phyloP scores from a whole-genome alignment of 805 yeast species.

The Myxozyma melibiosi region DNA sequence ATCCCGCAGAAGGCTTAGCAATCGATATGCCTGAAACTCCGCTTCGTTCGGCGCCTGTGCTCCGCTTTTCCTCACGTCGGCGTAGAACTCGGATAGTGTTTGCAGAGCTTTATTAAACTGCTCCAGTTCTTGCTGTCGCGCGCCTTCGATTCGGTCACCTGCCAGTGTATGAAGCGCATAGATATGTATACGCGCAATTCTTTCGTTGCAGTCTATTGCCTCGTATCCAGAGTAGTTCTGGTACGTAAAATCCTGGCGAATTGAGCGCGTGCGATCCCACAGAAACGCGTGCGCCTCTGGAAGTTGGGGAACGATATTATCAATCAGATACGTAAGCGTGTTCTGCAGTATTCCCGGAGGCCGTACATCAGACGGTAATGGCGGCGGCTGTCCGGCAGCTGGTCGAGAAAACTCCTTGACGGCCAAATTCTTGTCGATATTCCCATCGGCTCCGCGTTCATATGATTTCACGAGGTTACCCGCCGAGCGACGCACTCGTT shows the following conservation, averaged over 20 bases:
- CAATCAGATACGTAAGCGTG: conserved; percentile 73
- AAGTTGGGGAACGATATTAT: conserved; percentile 60
- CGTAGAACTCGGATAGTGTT: conserved; percentile 83
- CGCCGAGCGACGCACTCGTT: conserved; percentile 80
- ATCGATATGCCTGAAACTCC: conserved; percentile 86
- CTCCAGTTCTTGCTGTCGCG: conserved; percentile 93
- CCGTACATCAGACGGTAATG: conserved; percentile 94
- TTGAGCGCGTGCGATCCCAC: conserved; percentile 97
- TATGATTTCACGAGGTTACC: conserved; percentile 82
- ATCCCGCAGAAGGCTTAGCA: conserved; percentile 78
- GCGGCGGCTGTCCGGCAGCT: conserved; percentile 98
- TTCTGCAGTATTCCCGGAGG: conserved; percentile 73
- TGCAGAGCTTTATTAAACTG: conserved; percentile 90
- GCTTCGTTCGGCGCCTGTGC: conserved; percentile 80
- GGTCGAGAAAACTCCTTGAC: conserved; percentile 94
- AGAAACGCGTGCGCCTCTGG: conserved; percentile 88
- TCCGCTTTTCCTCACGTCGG: conserved; percentile 72
- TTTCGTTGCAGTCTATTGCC: conserved; percentile 88
- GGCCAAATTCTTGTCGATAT: conserved; percentile 62
- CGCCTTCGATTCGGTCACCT: conserved; percentile 66
- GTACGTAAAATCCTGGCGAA: conserved; percentile 94
- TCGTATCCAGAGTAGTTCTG: conserved; percentile 94
- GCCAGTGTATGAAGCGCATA: conserved; percentile 85
- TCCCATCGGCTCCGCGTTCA: conserved; percentile 70
- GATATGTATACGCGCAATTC: conserved; percentile 86